Conservation (phyloP, 2,329 filamentous ascomycete genomes). For the Clathrospora elynae region DNA sequence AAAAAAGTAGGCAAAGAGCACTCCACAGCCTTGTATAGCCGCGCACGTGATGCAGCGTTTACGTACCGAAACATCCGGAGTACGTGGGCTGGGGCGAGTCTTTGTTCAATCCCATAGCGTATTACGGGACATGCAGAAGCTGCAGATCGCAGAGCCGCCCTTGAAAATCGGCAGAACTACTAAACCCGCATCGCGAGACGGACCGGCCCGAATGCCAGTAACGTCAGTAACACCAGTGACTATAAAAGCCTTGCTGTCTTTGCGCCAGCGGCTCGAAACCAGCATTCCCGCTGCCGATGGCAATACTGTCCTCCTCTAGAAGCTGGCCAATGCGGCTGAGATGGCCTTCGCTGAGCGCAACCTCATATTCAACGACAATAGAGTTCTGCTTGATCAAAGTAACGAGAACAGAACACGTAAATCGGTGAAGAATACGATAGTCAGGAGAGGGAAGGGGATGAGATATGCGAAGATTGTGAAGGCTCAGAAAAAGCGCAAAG, state of each 20-base stretch:
- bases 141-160: too few relatives aligned
- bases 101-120: slow-evolving; percentile 34
- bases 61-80: slow-evolving; percentile 35
- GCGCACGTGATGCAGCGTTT: slow-evolving; percentile 20
- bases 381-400: slow-evolving; percentile 34
- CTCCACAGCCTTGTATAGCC: slow-evolving; percentile 4
- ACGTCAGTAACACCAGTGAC: too few relatives aligned
- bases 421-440: slow-evolving; percentile 5
- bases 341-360: slow-evolving; percentile 28
- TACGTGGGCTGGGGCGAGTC: slow-evolving; percentile 27
- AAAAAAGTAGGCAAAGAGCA: slow-evolving; percentile 5
- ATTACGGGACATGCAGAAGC: slow-evolving; percentile 24
- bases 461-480: slow-evolving; percentile 13
- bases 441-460: slow-evolving; percentile 8
- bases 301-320: slow-evolving; percentile 18
- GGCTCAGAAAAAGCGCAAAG: slow-evolving; percentile 9
- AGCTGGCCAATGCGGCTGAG: slow-evolving; percentile 30
- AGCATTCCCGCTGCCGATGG: slow-evolving; percentile 20
- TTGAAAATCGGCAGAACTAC: too few relatives aligned
- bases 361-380: slow-evolving; percentile 34
- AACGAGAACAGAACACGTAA: slow-evolving; percentile 26
- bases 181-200: too few relatives aligned
- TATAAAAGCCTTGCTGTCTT: too few relatives aligned
- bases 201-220: too few relatives aligned
- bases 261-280: slow-evolving; percentile 18